A percentile compares a stretch with the other conserved stretches of the same genome.
These are phyloP conservation scores for Sporothrix brasiliensis DNA, from an alignment of 2,329 filamentous ascomycete species.

Conservation along the genomic window DNA sequence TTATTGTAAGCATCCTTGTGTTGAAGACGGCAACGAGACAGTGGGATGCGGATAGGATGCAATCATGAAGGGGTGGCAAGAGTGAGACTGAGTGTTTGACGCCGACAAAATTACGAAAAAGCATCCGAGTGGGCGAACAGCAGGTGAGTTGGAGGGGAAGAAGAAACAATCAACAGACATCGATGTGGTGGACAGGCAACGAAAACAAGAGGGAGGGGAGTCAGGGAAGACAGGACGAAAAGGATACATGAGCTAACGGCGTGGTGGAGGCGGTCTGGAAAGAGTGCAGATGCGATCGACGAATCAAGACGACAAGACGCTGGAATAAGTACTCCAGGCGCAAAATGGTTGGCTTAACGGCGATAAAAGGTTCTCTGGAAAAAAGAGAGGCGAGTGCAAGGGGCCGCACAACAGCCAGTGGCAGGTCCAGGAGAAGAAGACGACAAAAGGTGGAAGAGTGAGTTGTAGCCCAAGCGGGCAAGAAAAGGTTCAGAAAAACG, in stretches of 20 bases:
- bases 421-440: not conserved
- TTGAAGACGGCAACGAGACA: slow-evolving; percentile 40
- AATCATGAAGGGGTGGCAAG: not conserved
- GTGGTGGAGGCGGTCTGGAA: slow-evolving; percentile 29
- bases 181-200: not conserved
- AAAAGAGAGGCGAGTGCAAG: slow-evolving; percentile 14
- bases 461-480: slow-evolving; percentile 19
- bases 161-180: not conserved
- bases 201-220: not conserved
- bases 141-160: not conserved
- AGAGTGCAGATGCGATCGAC: slow-evolving; percentile 12
- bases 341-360: slow-evolving; percentile 20
- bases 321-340: slow-evolving; percentile 20
- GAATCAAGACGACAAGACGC: slow-evolving; percentile 26
- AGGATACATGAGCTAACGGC: slow-evolving; percentile 19
- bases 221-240: not conserved
- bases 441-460: slow-evolving; percentile 3
- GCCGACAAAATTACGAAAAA: not conserved
- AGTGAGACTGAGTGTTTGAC: not conserved
- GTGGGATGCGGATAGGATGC: not conserved
- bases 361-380: slow-evolving; percentile 15
- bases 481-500: not conserved
- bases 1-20: slow-evolving; percentile 62
- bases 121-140: not conserved
- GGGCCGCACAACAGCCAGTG: slow-evolving; percentile 21